phyloP scores from a whole-genome alignment of 75 land plant species.

The Cryptomeria japonica region DNA sequence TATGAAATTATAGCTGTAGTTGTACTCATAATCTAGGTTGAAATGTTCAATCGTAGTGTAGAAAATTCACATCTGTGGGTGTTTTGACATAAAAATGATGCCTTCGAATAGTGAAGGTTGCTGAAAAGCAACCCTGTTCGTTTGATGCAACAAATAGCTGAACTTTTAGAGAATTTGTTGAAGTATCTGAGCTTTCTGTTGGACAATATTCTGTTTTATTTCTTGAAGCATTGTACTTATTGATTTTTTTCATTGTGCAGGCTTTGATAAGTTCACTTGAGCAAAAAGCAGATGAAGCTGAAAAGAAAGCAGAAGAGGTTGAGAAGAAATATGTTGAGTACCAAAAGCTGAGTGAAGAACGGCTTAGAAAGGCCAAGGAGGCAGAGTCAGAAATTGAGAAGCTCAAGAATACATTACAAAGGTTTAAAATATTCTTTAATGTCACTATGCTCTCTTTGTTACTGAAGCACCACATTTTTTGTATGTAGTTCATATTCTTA shows the following conservation, averaged over 20 bases:
- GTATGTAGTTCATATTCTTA: neutral
- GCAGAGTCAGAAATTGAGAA: constrained; percentile 69
- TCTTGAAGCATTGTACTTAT: neutral
- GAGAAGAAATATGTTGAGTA: constrained; percentile 75
- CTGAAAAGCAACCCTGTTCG: neutral
- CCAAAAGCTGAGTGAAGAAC: constrained; percentile 77
- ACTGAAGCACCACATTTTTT: neutral
- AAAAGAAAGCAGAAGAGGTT: constrained; percentile 68
- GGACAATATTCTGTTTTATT: neutral
- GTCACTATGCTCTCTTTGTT: neutral
- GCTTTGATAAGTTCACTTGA: constrained; percentile 71
- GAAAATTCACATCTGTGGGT: neutral
- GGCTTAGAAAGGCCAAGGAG: constrained; percentile 68
- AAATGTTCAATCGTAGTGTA: neutral
- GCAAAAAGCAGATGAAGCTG: constrained; percentile 10
- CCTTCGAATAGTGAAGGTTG: neutral
- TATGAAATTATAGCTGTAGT: neutral
- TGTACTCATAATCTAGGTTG: neutral
- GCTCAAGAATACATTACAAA: constrained; percentile 79
- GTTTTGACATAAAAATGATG: neutral
- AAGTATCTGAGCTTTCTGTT: neutral
- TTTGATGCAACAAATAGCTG: neutral
- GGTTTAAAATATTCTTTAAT: constrained; percentile 37
- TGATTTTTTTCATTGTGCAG: constrained; percentile 21
- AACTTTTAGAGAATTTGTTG: neutral